Base-by-base conservation (phyloP, 805 yeast genomes). In the Ogataea polymorpha region DNA sequence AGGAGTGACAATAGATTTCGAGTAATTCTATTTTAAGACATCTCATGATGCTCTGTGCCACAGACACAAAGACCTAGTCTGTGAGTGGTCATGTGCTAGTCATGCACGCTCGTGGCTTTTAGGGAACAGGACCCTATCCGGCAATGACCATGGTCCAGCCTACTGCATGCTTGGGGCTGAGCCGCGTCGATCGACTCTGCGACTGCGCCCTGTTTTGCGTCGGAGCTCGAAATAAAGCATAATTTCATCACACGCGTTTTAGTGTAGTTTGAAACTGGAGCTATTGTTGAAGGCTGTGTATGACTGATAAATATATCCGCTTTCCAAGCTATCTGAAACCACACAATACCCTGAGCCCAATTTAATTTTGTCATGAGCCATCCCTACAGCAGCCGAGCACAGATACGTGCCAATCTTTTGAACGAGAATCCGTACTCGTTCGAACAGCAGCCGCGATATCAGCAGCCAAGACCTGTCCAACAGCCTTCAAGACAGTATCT, bases 341-440 rank as follows among this genome's bases (percentile, higher is more conserved):
- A 9, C 29, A 29, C 15, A 36, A 5, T 11, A 5, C 28, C 9
- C 20, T 17, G 9, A 13, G 6, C 4, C 32, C 32, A 17, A 8
- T 10, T 30, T 24, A 9, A 13, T 2, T 37, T 37, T 23, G n/a
- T 17, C 11, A 50, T 48, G 52, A 40, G 44, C 35, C 46, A 48
- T 32, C 51, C 41, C 24, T 42, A 40, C 13, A 34, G 44, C 49
- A 53, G 42, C 13, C 55, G 53, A 32, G 42, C 59, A 24, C 57
- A 56, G 18, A 6, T 56, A 2, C 53, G 61, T 32, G 55, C 57
- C 16, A 48, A 57, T 38, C 41, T 57, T 5, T 23, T 57, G 32
- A 51, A 48, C 37, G 59, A 52, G 10, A 27, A 31, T 35, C 30
- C 36, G 31, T 35, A 41, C 17, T 23, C 41, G 16, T 10, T 35